Evolutionary conservation across 176 grass and related monocot genomes (phyloP), one percentile per base, ranked within the genome.

Genomic region (Rhynchospora tenuis): DNA sequence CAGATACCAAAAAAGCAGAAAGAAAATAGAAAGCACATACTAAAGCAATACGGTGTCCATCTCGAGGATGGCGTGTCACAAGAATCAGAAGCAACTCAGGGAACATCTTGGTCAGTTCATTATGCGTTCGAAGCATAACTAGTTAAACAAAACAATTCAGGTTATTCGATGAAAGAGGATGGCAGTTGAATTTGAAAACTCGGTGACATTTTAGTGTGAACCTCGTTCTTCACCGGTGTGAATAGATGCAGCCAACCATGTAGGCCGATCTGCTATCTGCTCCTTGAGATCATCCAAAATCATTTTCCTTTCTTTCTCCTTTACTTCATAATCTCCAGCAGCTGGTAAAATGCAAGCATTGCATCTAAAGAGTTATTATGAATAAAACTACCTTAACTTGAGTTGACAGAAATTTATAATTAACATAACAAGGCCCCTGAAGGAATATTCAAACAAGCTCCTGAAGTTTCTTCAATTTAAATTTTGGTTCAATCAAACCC

Each of bases 141-240:
- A 33, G 79, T 64, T 73, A 79, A 7, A 70, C 44, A 59, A 88
- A 13, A 3, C 78, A 27, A 50, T 28, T 86, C 73, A 84, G 4
- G 76, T 84, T 66, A 17, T 48, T 80, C 59, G 2, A 79, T 13
- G 45, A 47, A 15, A 83, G 45, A 64, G 22, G 44, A 79, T 52
- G 28, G 82, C 4, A 59, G 61, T 48, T 89, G 15, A 29, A 54
- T 65, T 50, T 28, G 19, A 51, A 16, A 55, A 52, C 4, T 4
- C 31, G 62, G 31, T 15, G 20, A 43, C 20, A 29, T 73, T 28
- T 2, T 78, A 84, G 31, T 67, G 77, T 79, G 20, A 16, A 83
- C 96, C 88, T 90, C 89, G 79, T 90, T 98, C 89, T 93, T 98
- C 93, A 24, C 96, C 93, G 55, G 83, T 83, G 84, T 98, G 92